Evolutionary conservation across 1,139 yeast species (phyloP), one percentile per base, ranked within the genome.

Genomic region (Kluyveromyces sp.): DNA sequence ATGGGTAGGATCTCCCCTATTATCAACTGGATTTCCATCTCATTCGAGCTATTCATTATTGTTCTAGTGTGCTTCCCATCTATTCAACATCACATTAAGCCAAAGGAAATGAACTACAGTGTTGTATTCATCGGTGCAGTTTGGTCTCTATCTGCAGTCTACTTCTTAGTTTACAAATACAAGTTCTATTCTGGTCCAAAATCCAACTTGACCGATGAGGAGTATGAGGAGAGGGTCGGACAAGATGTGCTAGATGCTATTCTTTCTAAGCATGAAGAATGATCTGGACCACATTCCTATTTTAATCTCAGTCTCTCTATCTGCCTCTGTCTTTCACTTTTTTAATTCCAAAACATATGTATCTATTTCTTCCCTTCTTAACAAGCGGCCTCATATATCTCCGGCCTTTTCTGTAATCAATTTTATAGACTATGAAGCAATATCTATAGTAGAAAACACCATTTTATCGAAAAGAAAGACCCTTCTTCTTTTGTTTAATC

Each of bases 91-190:
- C 60, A 57, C 8, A 71, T 75, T 10, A 61, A 62, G 35, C 64
- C 64, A 35, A 57, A 60, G 1, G 67, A 76, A 6, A 79, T 79
- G 84, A 79, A 79, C 57, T 79, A 79, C 57, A 78, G 83, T 1
- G 72, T 75, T 52, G 83, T 78, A 4, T 75, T 79, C 48, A 74
- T 75, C 7, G 71, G 74, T 39, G 72, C 73, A 46, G 73, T 70
- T 54, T 76, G 70, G 75, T 57, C 74, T 25, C 60, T 77, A 6
- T 68, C 81, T 0, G 54, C 70, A 47, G 46, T 69, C 4, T 78
- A 75, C 56, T 77, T 73, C 58, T 64, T 61, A 46, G 58, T 63
- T 2, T 75, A 75, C 56, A 79, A 78, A 45, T 71, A 68, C 55
- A 73, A 72, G 49, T 53, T 63, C 49, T 77, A 68, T 64, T 69